Base-by-base conservation (phyloP, 2,329 filamentous ascomycete genomes). In the Trichoderma aggressivum region DNA sequence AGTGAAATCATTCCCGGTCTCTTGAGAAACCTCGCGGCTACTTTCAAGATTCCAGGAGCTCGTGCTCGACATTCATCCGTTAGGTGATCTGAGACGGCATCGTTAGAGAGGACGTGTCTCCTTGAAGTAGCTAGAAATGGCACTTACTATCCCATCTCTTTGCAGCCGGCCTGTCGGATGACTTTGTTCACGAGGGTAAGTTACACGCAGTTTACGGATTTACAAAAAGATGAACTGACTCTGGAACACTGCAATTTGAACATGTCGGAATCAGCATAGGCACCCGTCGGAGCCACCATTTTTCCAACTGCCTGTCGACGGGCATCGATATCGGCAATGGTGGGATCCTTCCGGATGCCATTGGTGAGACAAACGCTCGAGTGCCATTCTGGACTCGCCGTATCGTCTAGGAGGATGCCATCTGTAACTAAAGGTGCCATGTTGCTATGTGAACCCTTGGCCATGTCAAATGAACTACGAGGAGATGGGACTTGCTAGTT, bases 131-230 rank as follows among this genome's bases (percentile, higher is more conserved):
- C 21, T 53, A 5, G 47, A 21, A 53, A 24, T 21, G 6, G 11
- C 10, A 14, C 47, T 7, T 84, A 97, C 93, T 88, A 78, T 97
- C 92, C 91, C 93, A 98, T 80, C 90, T 84, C 80, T 91, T 94
- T 3, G 95, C 92, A 78, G 90, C 90, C 3, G 92, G 92, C 78
- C 94, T 94, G n/a, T 86, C 81, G 6, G 76, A 74, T 64, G 77
- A 79, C 80, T 63, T 82, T 16, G 3, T 14, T 34, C 7, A 34
- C 1, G 1, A 24, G n/a, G 3, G 63, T 66, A 66, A 66, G 32
- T 18, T 28, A 21, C 12, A 39, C 8, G 30, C 18, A n/a, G 5
- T n/a, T 26, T 55, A 36, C 14, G 26, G 6, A 36, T 12, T 2
- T n/a, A 28, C 18, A 3, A 34, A 26, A 26, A 21, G 24, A 14